Conservation (phyloP, 2,329 filamentous ascomycete genomes). For the Paecilomyces formosus region DNA sequence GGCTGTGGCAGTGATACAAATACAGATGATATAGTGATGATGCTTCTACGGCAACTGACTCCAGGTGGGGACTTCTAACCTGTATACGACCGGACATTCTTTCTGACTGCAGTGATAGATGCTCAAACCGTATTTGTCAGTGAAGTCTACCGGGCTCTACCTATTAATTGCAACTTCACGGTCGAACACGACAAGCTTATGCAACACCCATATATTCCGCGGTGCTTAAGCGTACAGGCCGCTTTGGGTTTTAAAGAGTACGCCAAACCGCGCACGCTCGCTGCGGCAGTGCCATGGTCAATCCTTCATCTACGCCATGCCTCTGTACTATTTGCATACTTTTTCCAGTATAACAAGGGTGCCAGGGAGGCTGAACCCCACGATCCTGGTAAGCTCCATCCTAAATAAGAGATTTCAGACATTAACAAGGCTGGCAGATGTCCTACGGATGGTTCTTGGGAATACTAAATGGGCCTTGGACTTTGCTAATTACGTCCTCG, state of each 20-base stretch:
- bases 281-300: constrained; percentile 67
- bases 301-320: constrained; percentile 67
- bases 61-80: constrained; percentile 26
- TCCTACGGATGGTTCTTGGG: constrained; percentile 64
- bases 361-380: constrained; percentile 37
- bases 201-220: constrained; percentile 63
- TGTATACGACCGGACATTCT: constrained; percentile 21
- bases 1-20: constrained; percentile 42
- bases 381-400: constrained; percentile 48
- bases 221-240: constrained; percentile 71
- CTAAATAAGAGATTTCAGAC: not conserved
- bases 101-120: constrained; percentile 32
- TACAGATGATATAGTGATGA: constrained; percentile 65
- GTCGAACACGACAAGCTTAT: constrained; percentile 70
- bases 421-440: constrained; percentile 42
- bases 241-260: constrained; percentile 67
- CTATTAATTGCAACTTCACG: constrained; percentile 72
- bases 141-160: constrained; percentile 62
- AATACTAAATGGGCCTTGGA: constrained; percentile 74
- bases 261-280: constrained; percentile 53
- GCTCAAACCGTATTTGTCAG: constrained; percentile 57
- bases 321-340: constrained; percentile 56
- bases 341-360: constrained; percentile 56
- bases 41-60: constrained; percentile 48
- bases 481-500: constrained; percentile 49